Percentiles rank a stretch among this genome's conserved stretches.
phyloP scores from a whole-genome alignment of 78 protist genomes.

The Dictyostelium brefeldianum region DNA sequence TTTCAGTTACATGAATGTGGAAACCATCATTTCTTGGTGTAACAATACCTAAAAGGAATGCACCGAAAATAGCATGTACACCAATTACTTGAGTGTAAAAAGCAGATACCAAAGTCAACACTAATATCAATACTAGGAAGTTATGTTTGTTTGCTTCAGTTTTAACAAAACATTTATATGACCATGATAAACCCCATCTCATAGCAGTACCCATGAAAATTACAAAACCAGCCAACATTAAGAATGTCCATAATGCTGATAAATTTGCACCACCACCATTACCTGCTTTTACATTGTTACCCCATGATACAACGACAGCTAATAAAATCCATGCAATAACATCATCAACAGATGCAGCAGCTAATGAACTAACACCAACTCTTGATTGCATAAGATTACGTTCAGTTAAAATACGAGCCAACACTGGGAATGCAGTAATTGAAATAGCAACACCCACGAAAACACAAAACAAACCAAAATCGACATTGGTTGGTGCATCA shows the following conservation, averaged over 20 bases:
- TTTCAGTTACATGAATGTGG: slow-evolving; percentile 43
- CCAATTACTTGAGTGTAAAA: slow-evolving; percentile 85
- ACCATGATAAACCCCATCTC: background rate
- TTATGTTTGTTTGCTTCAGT: slow-evolving; percentile 61
- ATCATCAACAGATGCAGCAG: slow-evolving; percentile 89
- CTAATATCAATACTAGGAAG: background rate
- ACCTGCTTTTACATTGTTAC: slow-evolving; percentile 32
- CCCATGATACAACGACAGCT: slow-evolving; percentile 83
- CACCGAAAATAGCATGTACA: slow-evolving; percentile 87
- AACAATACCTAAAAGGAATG: slow-evolving; percentile 72
- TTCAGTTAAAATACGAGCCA: slow-evolving; percentile 86
- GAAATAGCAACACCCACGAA: slow-evolving; percentile 87
- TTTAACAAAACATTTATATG: slow-evolving; percentile 3
- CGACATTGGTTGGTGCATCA: background rate
- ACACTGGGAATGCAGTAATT: slow-evolving; percentile 90
- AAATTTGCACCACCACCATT: slow-evolving; percentile 15
- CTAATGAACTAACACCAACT: slow-evolving; percentile 77
- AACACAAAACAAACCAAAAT: slow-evolving; percentile 57
- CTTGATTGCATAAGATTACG: slow-evolving; percentile 51
- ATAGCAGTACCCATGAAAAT: slow-evolving; percentile 45
- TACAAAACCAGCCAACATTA: slow-evolving; percentile 47
- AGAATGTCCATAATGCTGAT: slow-evolving; percentile 73
- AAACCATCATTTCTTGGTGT: slow-evolving; percentile 70
- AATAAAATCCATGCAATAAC: slow-evolving; percentile 87
- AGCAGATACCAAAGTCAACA: slow-evolving; percentile 33